Percentiles rank a stretch among this genome's conserved stretches.
These are phyloP conservation scores for Gliomastix tumulicola DNA, from an alignment of 2,329 filamentous ascomycete species.

Conservation along the genomic window DNA sequence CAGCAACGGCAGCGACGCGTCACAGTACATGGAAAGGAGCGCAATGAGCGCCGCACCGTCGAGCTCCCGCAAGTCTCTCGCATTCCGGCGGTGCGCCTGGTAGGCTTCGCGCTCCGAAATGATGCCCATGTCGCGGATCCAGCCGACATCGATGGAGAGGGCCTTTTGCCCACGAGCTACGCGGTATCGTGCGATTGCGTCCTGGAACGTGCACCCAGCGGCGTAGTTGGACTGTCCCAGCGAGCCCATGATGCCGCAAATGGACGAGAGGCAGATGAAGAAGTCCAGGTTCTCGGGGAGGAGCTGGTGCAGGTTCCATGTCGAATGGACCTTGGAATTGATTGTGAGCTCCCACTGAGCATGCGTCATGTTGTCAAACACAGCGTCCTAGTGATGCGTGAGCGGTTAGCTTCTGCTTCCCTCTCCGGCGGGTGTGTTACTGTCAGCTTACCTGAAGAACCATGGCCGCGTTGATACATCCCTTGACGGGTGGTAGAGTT, in stretches of 20 bases:
- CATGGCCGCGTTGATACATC: conserved; percentile 31
- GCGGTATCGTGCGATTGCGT: conserved; percentile 19
- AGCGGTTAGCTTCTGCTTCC: conserved; percentile 19
- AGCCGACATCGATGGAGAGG: conserved; percentile 10
- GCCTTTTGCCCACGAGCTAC: not conserved
- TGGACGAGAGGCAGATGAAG: conserved; percentile 15
- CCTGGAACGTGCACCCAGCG: conserved; percentile 22
- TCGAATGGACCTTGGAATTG: conserved; percentile 21
- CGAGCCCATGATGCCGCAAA: conserved; percentile 15
- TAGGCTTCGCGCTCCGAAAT: not conserved
- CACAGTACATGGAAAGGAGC: conserved; percentile 1
- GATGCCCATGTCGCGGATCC: conserved; percentile 13
- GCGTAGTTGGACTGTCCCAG: conserved; percentile 23
- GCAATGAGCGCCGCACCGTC: not conserved
- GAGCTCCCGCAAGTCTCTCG: not conserved
- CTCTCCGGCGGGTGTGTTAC: not conserved
- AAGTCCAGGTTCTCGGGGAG: conserved; percentile 3
- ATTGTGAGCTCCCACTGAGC: conserved; percentile 15
- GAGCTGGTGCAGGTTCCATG: conserved; percentile 16
- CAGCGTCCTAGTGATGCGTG: conserved; percentile 16
- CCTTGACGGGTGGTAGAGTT: conserved; percentile 22
- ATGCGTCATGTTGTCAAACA: conserved; percentile 15
- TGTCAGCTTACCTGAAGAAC: too few species aligned
- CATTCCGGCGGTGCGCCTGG: not conserved
- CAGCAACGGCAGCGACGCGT: not conserved